phyloP scores from a whole-genome alignment of 257 asterid genomes.

The Scutellaria galericulata region DNA sequence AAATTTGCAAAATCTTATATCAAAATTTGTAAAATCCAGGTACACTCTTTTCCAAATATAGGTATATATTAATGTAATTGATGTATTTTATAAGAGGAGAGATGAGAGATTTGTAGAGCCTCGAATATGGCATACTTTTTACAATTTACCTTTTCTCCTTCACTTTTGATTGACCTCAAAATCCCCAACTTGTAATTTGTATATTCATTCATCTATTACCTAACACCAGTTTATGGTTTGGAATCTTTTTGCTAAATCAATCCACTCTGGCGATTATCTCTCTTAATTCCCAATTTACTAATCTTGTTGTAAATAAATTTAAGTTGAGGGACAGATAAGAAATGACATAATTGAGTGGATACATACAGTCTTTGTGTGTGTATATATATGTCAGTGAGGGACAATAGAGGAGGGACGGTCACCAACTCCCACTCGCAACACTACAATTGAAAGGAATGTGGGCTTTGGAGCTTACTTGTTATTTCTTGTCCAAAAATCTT shows the following conservation, averaged over 20 bases:
- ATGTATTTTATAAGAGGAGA: too few relatives aligned
- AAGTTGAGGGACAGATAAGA: background rate
- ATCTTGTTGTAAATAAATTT: background rate
- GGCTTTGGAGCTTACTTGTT: slow-evolving; percentile 39
- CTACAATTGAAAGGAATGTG: slow-evolving; percentile 50
- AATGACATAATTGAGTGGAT: background rate
- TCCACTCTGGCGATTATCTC: slow-evolving; percentile 15
- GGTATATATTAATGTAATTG: background rate
- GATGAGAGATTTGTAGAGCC: slow-evolving; percentile 9
- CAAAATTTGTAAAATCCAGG: too few relatives aligned
- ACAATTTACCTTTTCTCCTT: slow-evolving; percentile 47
- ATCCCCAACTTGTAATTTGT: slow-evolving; percentile 26
- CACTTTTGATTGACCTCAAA: slow-evolving; percentile 68
- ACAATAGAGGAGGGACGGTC: slow-evolving; percentile 49
- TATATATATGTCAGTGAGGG: slow-evolving; percentile 43
- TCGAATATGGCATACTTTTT: slow-evolving; percentile 45
- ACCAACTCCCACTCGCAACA: slow-evolving; percentile 76
- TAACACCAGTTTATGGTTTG: slow-evolving; percentile 21
- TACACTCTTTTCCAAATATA: background rate
- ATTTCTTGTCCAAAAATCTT: slow-evolving; percentile 40
- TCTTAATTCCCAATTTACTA: background rate
- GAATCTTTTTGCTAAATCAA: slow-evolving; percentile 37
- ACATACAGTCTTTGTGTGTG: slow-evolving; percentile 27
- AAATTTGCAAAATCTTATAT: too few relatives aligned
- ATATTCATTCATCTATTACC: slow-evolving; percentile 2